Conservation (phyloP, 805 yeast genomes). For the Saccharomycopsis fodiens region DNA sequence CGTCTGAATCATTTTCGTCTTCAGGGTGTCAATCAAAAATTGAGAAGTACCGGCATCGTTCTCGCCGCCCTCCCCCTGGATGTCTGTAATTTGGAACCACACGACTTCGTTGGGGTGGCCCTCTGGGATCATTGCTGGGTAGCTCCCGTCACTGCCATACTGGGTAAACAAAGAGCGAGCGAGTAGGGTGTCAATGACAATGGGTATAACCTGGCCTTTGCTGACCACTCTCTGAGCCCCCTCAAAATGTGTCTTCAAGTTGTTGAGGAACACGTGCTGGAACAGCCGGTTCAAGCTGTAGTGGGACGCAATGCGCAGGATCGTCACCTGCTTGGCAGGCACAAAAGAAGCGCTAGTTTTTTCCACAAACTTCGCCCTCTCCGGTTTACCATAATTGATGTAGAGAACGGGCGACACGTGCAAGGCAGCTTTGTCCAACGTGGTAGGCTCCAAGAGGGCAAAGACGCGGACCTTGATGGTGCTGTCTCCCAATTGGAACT, state of each 20-base stretch:
- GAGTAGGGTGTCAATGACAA: constrained; percentile 62
- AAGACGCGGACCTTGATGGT: constrained; percentile 29
- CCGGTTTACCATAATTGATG: constrained; percentile 37
- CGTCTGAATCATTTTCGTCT: constrained; percentile 62
- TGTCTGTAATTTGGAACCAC: constrained; percentile 71
- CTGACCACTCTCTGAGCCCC: constrained; percentile 47
- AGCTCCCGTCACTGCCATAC: constrained; percentile 21
- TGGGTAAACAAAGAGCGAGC: constrained; percentile 44
- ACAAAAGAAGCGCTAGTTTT: constrained; percentile 19
- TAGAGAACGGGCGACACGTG: constrained; percentile 59
- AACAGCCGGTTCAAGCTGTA: constrained; percentile 54
- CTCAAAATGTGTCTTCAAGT: constrained; percentile 57
- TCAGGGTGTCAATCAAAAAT: constrained; percentile 56
- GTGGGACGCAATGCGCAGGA: constrained; percentile 64
- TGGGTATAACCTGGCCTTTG: constrained; percentile 65
- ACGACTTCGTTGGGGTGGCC: constrained; percentile 69
- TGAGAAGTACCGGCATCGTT: constrained; percentile 26
- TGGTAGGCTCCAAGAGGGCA: constrained; percentile 60
- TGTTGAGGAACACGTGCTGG: constrained; percentile 54
- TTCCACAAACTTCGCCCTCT: too few species aligned
- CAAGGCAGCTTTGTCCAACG: constrained; percentile 31
- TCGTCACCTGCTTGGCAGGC: constrained; percentile 54
- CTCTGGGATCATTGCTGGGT: constrained; percentile 39
- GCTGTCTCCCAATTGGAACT: constrained; percentile 23
- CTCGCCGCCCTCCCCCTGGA: constrained; percentile 29